Percentiles rank a stretch among this genome's conserved stretches.
phyloP scores from a whole-genome alignment of 2,329 filamentous ascomycete genomes.

The Biscogniauxia mediterranea region DNA sequence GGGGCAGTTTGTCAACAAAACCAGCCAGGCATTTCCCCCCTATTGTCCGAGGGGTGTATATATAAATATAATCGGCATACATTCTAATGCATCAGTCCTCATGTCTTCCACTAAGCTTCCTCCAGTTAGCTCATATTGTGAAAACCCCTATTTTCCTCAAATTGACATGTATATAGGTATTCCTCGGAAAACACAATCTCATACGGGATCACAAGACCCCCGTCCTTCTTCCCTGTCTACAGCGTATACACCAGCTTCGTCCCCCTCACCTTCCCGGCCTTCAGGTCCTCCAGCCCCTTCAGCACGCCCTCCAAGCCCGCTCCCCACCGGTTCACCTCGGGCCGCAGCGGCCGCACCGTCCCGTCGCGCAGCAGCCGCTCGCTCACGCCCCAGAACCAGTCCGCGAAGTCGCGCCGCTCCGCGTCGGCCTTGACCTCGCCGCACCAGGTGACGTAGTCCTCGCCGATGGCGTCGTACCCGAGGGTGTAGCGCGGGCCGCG shows the following conservation, averaged over 20 bases:
- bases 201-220: too few relatives aligned
- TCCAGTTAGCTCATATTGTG: too few relatives aligned
- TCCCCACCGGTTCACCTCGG: slow-evolving; percentile 30
- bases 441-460: slow-evolving; percentile 27
- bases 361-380: slow-evolving; percentile 35
- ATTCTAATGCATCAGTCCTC: too few relatives aligned
- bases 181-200: too few relatives aligned
- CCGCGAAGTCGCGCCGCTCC: slow-evolving; percentile 23
- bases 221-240: slow-evolving; percentile 12
- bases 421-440: slow-evolving; percentile 1
- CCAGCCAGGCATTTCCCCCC: too few relatives aligned
- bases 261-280: slow-evolving; percentile 37
- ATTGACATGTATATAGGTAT: too few relatives aligned
- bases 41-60: too few relatives aligned
- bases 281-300: slow-evolving; percentile 34
- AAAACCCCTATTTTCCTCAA: too few relatives aligned
- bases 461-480: slow-evolving; percentile 41
- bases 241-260: slow-evolving; percentile 46
- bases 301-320: slow-evolving; percentile 36
- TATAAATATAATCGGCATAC: too few relatives aligned
- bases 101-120: too few relatives aligned
- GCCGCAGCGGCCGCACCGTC: slow-evolving; percentile 37
- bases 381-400: slow-evolving; percentile 36
- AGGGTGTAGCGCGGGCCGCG: slow-evolving; percentile 30
- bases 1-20: too few relatives aligned